phyloP scores from a whole-genome alignment of 208 protist species.

The Trypanosoma brucei region DNA sequence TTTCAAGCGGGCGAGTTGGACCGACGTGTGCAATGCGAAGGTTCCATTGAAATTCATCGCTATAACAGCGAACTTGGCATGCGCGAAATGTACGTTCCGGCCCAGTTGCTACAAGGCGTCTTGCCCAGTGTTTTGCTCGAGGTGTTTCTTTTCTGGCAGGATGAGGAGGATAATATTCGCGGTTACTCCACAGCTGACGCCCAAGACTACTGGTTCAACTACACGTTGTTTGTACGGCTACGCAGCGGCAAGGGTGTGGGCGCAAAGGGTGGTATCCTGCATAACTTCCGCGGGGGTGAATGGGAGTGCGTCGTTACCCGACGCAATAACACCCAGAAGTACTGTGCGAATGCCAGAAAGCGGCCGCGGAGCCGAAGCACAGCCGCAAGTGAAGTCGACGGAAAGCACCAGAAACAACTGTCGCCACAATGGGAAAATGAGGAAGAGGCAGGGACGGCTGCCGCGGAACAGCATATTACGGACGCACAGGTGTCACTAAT shows the following conservation, averaged over 20 bases:
- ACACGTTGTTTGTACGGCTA: conserved; percentile 53
- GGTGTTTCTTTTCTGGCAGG: conserved; percentile 79
- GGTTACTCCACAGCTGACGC: conserved; percentile 50
- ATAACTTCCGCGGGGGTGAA: not conserved
- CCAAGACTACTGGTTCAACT: conserved; percentile 67
- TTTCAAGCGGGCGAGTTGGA: conserved; percentile 70
- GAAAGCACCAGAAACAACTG: too few species aligned
- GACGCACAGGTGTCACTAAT: conserved; percentile 35
- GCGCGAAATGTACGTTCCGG: conserved; percentile 67
- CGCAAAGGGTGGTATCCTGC: not conserved
- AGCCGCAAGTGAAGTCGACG: not conserved
- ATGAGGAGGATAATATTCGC: conserved; percentile 60
- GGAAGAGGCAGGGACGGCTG: not conserved
- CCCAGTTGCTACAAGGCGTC: conserved; percentile 71
- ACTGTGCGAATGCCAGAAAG: not conserved
- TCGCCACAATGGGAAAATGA: not conserved
- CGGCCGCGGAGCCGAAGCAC: not conserved
- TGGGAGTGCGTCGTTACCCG: conserved; percentile 13
- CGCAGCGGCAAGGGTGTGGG: not conserved
- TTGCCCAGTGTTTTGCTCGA: conserved; percentile 72
- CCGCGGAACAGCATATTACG: not conserved
- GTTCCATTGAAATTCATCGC: conserved; percentile 68
- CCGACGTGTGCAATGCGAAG: conserved; percentile 44
- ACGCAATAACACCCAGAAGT: not conserved
- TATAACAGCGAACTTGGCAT: conserved; percentile 44